phyloP scores from a whole-genome alignment of 164 flowering plant species.

The Houttuynia cordata region DNA sequence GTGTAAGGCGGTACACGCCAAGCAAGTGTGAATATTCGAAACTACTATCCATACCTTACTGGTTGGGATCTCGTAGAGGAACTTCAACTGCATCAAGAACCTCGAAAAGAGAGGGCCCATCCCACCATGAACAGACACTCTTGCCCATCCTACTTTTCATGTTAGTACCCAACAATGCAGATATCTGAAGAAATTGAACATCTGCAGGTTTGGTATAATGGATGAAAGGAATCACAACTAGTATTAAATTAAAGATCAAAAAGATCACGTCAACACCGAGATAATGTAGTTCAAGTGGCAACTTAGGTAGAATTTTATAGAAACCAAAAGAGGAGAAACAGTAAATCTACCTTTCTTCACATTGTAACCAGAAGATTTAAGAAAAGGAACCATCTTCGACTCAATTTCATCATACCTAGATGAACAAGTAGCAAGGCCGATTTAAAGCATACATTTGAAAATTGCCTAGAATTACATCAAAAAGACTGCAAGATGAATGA shows the following conservation, averaged over 20 bases:
- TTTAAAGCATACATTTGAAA: no score
- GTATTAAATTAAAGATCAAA: background rate
- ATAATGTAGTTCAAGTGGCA: no score
- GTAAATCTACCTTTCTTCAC: constrained; percentile 73
- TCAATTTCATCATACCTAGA: constrained; percentile 87
- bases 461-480: no score
- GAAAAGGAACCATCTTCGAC: constrained; percentile 77
- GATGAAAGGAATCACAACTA: background rate
- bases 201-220: no score
- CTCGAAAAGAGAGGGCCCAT: constrained; percentile 94
- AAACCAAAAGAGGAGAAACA: background rate
- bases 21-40: no score
- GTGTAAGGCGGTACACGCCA: background rate
- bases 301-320: no score
- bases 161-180: constrained; percentile 78
- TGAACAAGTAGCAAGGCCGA: background rate
- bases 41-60: constrained; percentile 40
- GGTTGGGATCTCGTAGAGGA: constrained; percentile 86
- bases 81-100: constrained; percentile 73
- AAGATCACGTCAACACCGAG: background rate
- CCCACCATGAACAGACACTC: constrained; percentile 73
- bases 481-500: background rate
- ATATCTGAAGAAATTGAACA: constrained; percentile 82
- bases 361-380: constrained; percentile 84
- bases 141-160: constrained; percentile 68